phyloP scores from a whole-genome alignment of 2,329 filamentous ascomycete species.

The Ciborinia camelliae region DNA sequence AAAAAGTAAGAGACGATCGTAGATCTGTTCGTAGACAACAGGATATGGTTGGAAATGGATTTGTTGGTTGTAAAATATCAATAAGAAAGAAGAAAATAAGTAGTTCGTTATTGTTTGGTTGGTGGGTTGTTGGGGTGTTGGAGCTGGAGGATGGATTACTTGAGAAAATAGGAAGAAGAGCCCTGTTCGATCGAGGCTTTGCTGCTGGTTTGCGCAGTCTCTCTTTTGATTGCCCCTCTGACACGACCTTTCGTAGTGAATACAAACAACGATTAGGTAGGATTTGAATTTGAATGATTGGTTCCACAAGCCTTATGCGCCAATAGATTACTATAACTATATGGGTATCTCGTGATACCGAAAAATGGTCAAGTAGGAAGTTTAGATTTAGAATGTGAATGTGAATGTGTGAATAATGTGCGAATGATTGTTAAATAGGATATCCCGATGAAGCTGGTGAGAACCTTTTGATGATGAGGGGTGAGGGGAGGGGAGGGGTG shows the following conservation, averaged over 20 bases:
- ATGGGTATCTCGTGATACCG: not conserved
- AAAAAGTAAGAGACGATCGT: not conserved
- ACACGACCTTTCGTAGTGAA: not conserved
- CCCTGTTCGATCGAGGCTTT: constrained; percentile 4
- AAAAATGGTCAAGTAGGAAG: not conserved
- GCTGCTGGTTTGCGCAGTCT: constrained; percentile 3
- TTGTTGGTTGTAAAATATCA: not conserved
- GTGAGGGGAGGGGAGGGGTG: not conserved
- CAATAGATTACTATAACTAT: not conserved
- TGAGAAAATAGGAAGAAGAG: not conserved
- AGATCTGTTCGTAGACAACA: not conserved
- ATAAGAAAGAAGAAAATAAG: not conserved
- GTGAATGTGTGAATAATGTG: not conserved
- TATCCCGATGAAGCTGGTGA: not conserved
- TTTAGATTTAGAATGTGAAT: too few relatives aligned
- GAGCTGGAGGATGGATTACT: not conserved
- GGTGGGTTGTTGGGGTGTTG: not conserved
- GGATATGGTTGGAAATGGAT: not conserved
- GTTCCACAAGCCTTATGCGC: not conserved
- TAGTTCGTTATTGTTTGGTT: not conserved
- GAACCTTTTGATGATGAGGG: not conserved
- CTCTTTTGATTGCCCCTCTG: constrained; percentile 5
- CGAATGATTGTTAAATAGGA: not conserved
- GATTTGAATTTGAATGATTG: not conserved
- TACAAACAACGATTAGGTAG: not conserved